These are phyloP conservation scores for Neurospora crassa DNA, from an alignment of 2,329 filamentous ascomycete species.

Conservation along the genomic window DNA sequence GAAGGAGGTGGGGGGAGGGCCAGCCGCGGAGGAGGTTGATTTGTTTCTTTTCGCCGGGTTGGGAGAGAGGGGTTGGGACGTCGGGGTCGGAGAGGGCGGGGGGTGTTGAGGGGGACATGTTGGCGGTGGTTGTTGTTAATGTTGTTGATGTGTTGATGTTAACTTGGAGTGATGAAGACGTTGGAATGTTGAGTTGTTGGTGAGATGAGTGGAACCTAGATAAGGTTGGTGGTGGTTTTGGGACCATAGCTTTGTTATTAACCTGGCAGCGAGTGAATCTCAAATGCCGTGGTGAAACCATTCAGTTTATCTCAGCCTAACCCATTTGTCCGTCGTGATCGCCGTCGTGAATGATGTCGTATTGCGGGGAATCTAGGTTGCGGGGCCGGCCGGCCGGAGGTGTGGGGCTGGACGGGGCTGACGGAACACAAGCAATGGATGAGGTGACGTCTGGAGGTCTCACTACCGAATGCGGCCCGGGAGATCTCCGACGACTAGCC, in stretches of 20 bases:
- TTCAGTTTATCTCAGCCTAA: background rate
- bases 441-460: background rate
- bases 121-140: background rate
- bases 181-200: background rate
- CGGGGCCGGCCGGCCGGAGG: background rate
- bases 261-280: background rate
- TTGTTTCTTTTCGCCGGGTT: constrained; percentile 20
- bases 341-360: background rate
- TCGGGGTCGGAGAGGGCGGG: background rate
- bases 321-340: background rate
- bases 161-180: background rate
- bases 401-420: background rate
- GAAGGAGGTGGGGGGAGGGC: constrained; percentile 55
- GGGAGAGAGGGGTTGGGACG: background rate
- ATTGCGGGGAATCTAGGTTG: background rate
- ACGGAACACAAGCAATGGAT: background rate
- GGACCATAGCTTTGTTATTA: background rate
- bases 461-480: background rate
- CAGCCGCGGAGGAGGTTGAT: constrained; percentile 63
- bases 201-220: background rate
- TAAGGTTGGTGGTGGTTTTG: background rate
- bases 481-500: background rate
- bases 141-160: background rate
- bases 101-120: background rate
- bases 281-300: background rate